A percentile compares a stretch with the other conserved stretches of the same genome.
Evolutionary conservation across 2,329 filamentous ascomycete species (phyloP).

Genomic region (Penicillium crustosum): DNA sequence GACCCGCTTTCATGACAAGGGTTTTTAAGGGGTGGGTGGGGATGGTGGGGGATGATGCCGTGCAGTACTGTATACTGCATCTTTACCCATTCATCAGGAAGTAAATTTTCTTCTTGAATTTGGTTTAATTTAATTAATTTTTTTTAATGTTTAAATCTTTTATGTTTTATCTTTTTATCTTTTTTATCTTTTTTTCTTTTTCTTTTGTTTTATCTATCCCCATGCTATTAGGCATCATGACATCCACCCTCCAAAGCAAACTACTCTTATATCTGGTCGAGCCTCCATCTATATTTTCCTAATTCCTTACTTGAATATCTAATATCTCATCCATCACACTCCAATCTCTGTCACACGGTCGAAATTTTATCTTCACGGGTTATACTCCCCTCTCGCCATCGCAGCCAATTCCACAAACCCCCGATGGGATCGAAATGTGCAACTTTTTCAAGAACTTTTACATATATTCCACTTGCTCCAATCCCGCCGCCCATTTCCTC

Average conservation of each 20-base stretch:
- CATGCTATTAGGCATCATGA: background rate
- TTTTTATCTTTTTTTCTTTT: background rate
- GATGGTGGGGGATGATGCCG: constrained; percentile 9
- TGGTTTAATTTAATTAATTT: background rate
- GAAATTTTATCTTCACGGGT: background rate
- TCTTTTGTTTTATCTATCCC: constrained; percentile 6
- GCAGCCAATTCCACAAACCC: background rate
- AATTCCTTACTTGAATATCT: background rate
- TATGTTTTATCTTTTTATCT: background rate
- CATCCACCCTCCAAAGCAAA: constrained; percentile 1
- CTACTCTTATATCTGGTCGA: constrained; percentile 7
- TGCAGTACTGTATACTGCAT: constrained; percentile 16
- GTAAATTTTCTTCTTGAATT: background rate
- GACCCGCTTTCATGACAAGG: constrained; percentile 20
- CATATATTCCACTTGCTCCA: constrained; percentile 69
- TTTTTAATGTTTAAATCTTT: background rate
- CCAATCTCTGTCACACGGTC: background rate
- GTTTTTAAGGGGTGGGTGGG: constrained; percentile 10
- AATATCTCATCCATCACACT: background rate
- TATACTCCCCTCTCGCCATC: background rate
- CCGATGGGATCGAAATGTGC: constrained; percentile 47
- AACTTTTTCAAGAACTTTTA: constrained; percentile 74
- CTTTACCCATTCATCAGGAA: constrained; percentile 4
- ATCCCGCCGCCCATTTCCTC: constrained; percentile 70
- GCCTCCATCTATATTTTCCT: constrained; percentile 1